A percentile compares a stretch with the other conserved stretches of the same genome.
These are phyloP conservation scores for Lasiodiplodia hormozganensis DNA, from an alignment of 2,329 filamentous ascomycete species.

Conservation along the genomic window DNA sequence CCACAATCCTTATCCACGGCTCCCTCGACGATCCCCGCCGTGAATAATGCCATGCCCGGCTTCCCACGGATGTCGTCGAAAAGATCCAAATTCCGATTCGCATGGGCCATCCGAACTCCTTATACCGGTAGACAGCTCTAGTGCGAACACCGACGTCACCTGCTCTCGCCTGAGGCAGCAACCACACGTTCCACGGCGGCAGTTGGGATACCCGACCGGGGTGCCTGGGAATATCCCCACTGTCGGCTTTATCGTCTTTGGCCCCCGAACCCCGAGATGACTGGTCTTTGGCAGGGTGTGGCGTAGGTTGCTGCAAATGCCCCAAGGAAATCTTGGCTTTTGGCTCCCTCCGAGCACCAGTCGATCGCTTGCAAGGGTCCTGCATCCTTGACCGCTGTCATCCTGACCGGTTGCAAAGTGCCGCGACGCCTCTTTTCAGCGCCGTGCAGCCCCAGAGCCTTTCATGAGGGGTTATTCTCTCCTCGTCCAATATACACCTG, in stretches of 20 bases:
- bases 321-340: slow-evolving; percentile 8
- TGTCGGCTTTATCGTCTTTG: slow-evolving; percentile 15
- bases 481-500: slow-evolving; percentile 24
- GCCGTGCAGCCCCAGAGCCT: slow-evolving; percentile 14
- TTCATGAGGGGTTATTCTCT: slow-evolving; percentile 21
- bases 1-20: slow-evolving; percentile 1
- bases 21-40: background rate
- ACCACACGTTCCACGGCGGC: slow-evolving; percentile 15
- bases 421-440: slow-evolving; percentile 26
- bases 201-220: background rate
- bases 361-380: slow-evolving; percentile 20
- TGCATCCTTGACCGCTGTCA: slow-evolving; percentile 16
- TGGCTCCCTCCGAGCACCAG: slow-evolving; percentile 9
- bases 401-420: slow-evolving; percentile 10
- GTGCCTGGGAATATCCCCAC: background rate
- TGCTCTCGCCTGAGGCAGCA: slow-evolving; percentile 4
- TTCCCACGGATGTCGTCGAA: slow-evolving; percentile 14
- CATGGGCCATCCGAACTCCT: slow-evolving; percentile 6
- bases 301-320: slow-evolving; percentile 23
- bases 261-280: slow-evolving; percentile 11
- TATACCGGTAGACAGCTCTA: slow-evolving; percentile 19
- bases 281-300: slow-evolving; percentile 19
- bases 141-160: slow-evolving; percentile 23
- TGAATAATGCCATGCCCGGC: slow-evolving; percentile 12
- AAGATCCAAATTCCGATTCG: slow-evolving; percentile 7